phyloP scores from a whole-genome alignment of 1,284 basidiomycete genomes.

The Pterulicium gracile region DNA sequence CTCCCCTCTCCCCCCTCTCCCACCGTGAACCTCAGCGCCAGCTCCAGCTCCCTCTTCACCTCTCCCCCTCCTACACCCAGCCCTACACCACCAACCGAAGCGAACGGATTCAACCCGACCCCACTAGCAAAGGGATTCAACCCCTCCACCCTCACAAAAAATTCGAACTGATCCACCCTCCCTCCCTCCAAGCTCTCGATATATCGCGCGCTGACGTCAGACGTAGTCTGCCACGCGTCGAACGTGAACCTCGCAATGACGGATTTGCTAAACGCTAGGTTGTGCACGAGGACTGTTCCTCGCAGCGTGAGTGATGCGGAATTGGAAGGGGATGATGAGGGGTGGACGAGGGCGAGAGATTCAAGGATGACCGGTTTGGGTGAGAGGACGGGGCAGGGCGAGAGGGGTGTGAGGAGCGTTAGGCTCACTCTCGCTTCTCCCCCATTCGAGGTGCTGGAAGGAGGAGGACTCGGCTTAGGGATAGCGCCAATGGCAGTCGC shows the following conservation, averaged over 20 bases:
- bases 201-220: slow-evolving; percentile 81
- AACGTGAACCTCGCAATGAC: slow-evolving; percentile 87
- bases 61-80: background rate
- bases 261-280: slow-evolving; percentile 83
- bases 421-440: slow-evolving; percentile 31
- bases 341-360: slow-evolving; percentile 46
- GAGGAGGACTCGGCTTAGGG: background rate
- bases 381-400: background rate
- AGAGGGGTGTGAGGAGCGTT: slow-evolving; percentile 33
- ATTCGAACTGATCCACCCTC: slow-evolving; percentile 59
- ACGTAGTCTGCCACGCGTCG: slow-evolving; percentile 93
- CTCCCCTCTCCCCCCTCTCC: no score
- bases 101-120: background rate
- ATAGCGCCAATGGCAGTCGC: no score
- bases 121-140: background rate
- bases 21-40: slow-evolving; percentile 74
- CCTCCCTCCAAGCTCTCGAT: slow-evolving; percentile 49
- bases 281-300: slow-evolving; percentile 47
- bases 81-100: background rate
- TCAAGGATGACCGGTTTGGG: slow-evolving; percentile 52
- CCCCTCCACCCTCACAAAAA: slow-evolving; percentile 56
- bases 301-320: background rate
- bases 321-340: background rate
- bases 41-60: slow-evolving; percentile 79
- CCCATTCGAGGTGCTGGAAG: slow-evolving; percentile 12